phyloP scores from a whole-genome alignment of 331 rosid genomes.

The Dryas integrifolia region DNA sequence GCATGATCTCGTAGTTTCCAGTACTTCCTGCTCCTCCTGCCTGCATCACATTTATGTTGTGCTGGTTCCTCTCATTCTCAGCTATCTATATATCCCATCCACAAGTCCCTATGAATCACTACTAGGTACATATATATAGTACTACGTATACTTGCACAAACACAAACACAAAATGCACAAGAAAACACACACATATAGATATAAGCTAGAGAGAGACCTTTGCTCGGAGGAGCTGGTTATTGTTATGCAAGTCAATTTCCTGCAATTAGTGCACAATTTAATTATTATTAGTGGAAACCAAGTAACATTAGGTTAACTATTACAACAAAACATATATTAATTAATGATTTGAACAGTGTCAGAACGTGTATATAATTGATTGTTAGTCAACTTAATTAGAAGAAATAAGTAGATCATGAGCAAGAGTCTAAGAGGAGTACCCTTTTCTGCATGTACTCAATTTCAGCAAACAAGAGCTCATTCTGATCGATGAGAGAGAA shows the following conservation, averaged over 20 bases:
- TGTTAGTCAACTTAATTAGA: too few species aligned
- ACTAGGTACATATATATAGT: neutral
- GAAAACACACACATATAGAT: too few species aligned
- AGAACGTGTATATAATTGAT: too few species aligned
- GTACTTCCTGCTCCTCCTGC: conserved; percentile 48
- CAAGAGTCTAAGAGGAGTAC: conserved; percentile 32
- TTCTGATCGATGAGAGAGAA: conserved; percentile 43
- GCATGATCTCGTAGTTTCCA: conserved; percentile 51
- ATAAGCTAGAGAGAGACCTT: conserved; percentile 46
- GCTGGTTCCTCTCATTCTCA: conserved; percentile 76
- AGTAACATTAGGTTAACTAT: neutral
- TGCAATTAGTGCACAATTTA: conserved; percentile 30
- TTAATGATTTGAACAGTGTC: too few species aligned
- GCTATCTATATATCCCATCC: conserved; percentile 58
- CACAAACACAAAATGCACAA: neutral
- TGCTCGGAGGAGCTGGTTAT: conserved; percentile 87
- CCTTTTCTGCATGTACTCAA: conserved; percentile 96
- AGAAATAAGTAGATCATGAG: neutral
- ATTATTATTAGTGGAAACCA: neutral
- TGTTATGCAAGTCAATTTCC: conserved; percentile 92
- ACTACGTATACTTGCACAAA: neutral
- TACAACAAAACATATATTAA: neutral
- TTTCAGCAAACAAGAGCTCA: conserved; percentile 86
- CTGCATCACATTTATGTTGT: conserved; percentile 45
- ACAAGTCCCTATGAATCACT: neutral